A percentile compares a stretch with the other conserved stretches of the same genome.
Evolutionary conservation across 2,329 filamentous ascomycete species (phyloP).

Genomic region (Fusarium protoensiforme): DNA sequence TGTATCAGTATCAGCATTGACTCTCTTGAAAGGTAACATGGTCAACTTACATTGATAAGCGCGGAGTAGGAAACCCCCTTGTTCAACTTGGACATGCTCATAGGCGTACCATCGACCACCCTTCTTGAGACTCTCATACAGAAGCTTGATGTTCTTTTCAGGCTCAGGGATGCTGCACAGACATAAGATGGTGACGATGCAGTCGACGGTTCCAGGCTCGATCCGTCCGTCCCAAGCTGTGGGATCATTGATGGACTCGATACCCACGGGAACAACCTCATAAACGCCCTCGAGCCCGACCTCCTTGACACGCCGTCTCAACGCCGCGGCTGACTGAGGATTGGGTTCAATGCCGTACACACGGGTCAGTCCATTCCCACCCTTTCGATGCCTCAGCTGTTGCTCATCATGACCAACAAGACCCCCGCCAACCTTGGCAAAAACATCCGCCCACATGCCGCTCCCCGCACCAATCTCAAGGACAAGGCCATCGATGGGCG

Average conservation of each 20-base stretch:
- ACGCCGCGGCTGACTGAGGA: conserved; percentile 58
- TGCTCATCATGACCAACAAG: conserved; percentile 20
- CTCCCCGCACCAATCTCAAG: conserved; percentile 72
- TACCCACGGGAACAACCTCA: conserved; percentile 70
- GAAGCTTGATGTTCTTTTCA: conserved; percentile 62
- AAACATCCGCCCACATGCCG: conserved; percentile 70
- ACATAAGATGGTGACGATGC: conserved; percentile 70
- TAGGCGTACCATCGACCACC: conserved; percentile 72
- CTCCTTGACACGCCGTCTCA: conserved; percentile 59
- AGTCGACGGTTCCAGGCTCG: conserved; percentile 63
- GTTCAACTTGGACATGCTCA: conserved; percentile 65
- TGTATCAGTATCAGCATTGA: conserved; percentile 15
- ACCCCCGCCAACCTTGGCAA: conserved; percentile 47
- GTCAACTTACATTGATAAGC: conserved; percentile 63
- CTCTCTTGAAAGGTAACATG: neutral
- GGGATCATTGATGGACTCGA: conserved; percentile 63
- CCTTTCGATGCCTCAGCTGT: conserved; percentile 33
- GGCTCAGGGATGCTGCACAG: conserved; percentile 73
- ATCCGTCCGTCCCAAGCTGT: conserved; percentile 59
- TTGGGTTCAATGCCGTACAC: conserved; percentile 76
- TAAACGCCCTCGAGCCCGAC: conserved; percentile 68
- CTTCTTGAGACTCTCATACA: conserved; percentile 69
- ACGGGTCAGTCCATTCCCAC: conserved; percentile 49
- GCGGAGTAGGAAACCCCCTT: conserved; percentile 53
- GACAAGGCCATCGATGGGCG: conserved; percentile 61